Base-by-base conservation (phyloP, 306 rosid species). In the Vicia villosa region DNA sequence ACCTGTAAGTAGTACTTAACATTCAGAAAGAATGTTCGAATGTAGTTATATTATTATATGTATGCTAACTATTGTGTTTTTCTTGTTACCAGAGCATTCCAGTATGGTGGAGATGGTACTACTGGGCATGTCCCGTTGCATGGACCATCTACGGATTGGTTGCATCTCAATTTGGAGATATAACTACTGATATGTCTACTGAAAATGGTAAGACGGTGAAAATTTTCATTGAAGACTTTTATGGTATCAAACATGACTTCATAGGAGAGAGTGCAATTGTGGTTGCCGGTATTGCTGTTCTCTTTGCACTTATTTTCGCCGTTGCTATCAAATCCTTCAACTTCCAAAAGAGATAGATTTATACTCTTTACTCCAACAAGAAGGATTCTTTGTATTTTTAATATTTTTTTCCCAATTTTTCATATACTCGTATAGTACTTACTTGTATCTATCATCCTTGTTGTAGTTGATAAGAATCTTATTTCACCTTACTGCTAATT, bases 91-190 rank as follows among this genome's bases (percentile, higher is more conserved):
- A 52, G 78, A 69, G 22, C 32, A 79, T 79, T 5, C 76, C 97
- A 1, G 40, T 86, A 5, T 91, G 97, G 95, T 91, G 95, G 97
- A 81, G 83, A 57, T 91, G 95, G 97, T 91, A 88, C 72, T 86
- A 88, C 22, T 88, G 97, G 95, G 74, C 59, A 4, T 84, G 95
- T 59, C 97, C 97, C 1, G 77, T 88, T 21, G 89, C 89, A 4
- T 88, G 95, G 97, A 91, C 82, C 4, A 41, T 88, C 40, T 88
- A 91, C 59, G 96, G 97, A 76, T 69, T 91, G 82, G 42, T 86
- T 54, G 88, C 72, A 68, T 88, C 97, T 41, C 92, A 91, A 56
- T 91, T 69, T 50, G 86, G 80, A 68, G 86, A 86, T 14, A 4
- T 69, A 4, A 43, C 15, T 4, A 43, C 57, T 0, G 0, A 6